Base-by-base conservation (phyloP, 1,284 basidiomycete species). In the Wallemia hederae region DNA sequence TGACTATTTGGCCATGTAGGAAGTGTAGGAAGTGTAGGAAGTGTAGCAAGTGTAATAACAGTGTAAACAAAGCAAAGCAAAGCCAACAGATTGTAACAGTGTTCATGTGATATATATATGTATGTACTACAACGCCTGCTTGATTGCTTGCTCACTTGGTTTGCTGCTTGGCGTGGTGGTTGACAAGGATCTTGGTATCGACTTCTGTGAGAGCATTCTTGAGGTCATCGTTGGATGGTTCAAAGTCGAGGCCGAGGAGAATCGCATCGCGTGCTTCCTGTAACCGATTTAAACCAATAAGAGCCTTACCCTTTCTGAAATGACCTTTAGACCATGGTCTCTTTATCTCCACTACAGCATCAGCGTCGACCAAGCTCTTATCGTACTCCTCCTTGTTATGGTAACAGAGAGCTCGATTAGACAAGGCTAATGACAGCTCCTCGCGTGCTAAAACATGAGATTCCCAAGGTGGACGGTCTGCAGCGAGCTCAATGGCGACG, bases 321-420 rank as follows among this genome's bases (percentile, higher is more conserved):
- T 97, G 88, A 0, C 90, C 92, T 70, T 97, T 97, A 66, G 82
- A 80, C 92, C 92, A 98, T 27, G 80, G 80, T 62, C 82, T 76
- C 69, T 87, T 85, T 61, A 96, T 73, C 64, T 79, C 72, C 56
- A 92, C 82, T 65, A 96, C 89, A 1, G 82, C 80, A 63, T 97
- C 89, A 0, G 91, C 90, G 68, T 98, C 92, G 14, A 28, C 26
- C 0, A 33, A 9, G n/a, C 55, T 15, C 59, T 14, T 0, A 64
- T 68, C 60, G 33, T 69, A 70, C 64, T 91, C 85, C 5, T 80
- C 80, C 1, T 78, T 74, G 63, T 85, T 83, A 59, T 79, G 78
- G 70, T 82, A 84, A 1, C 90, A 83, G 0, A 90, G 88, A 3
- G 84, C 86, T 59, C 92, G 79, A 71, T 98, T 98, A 63, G 87